Evolutionary conservation across 495 filamentous ascomycete genomes (phyloP).

Genomic region (Gamarada debralockiae): DNA sequence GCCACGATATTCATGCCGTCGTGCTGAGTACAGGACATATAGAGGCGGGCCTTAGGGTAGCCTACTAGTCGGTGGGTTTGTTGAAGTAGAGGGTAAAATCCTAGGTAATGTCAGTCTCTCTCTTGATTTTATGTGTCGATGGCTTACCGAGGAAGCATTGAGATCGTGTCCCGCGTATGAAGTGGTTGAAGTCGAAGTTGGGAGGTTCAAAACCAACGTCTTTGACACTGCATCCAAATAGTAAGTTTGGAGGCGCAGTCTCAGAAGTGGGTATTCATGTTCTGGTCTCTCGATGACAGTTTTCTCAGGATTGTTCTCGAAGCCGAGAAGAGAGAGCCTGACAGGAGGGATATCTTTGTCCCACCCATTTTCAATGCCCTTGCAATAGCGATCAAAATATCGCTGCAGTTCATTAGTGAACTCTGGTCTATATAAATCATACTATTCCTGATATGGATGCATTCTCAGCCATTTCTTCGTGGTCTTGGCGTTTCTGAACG

Average conservation of each 20-base stretch:
- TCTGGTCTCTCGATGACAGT: no score
- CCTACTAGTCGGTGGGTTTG: slow-evolving; percentile 29
- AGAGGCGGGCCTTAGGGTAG: slow-evolving; percentile 20
- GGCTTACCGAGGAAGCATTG: no score
- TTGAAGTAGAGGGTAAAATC: no score
- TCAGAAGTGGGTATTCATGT: no score
- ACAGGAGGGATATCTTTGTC: slow-evolving; percentile 32
- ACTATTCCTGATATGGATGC: slow-evolving; percentile 36
- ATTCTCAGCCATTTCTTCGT: slow-evolving; percentile 30
- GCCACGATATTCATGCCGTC: slow-evolving; percentile 39
- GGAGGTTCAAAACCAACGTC: no score
- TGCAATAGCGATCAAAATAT: slow-evolving; percentile 39
- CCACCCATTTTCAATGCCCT: slow-evolving; percentile 37
- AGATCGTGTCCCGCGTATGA: no score
- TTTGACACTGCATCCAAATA: no score
- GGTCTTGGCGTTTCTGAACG: slow-evolving; percentile 23
- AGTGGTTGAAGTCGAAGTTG: no score
- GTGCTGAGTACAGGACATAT: slow-evolving; percentile 34
- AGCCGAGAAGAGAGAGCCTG: slow-evolving; percentile 23
- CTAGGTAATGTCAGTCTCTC: no score
- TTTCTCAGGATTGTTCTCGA: no score
- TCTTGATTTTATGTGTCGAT: slow-evolving; percentile 36
- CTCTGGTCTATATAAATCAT: slow-evolving; percentile 31
- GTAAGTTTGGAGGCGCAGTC: no score
- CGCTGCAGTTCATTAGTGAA: slow-evolving; percentile 24